phyloP scores from a whole-genome alignment of 2,329 filamentous ascomycete species.

The Triangularia verruculosa region DNA sequence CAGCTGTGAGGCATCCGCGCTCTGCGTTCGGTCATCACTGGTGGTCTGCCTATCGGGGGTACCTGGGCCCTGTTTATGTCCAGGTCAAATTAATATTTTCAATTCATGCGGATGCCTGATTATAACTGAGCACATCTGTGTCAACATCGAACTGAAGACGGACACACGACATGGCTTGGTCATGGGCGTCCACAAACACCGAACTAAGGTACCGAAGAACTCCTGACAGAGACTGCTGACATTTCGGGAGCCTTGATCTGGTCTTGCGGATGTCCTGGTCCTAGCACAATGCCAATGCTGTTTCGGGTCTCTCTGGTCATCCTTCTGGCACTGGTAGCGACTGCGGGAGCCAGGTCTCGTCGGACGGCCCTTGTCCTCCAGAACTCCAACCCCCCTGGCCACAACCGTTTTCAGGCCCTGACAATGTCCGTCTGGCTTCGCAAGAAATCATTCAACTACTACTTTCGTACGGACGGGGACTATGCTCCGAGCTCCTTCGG shows the following conservation, averaged over 20 bases:
- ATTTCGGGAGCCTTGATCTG: neutral
- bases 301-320: neutral
- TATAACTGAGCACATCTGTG: no score
- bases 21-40: neutral
- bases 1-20: neutral
- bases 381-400: no score
- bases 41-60: neutral
- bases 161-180: no score
- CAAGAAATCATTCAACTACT: neutral
- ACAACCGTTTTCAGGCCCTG: no score
- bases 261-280: neutral
- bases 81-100: no score
- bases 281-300: neutral
- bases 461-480: neutral
- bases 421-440: neutral
- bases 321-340: neutral
- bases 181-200: no score
- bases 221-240: no score
- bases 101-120: no score
- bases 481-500: neutral
- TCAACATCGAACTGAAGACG: no score
- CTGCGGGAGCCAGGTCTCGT: no score
- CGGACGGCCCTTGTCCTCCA: no score
- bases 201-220: no score
- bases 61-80: neutral